Conservation (phyloP, 1,284 basidiomycete genomes). For the Sporisorium reilianum region DNA sequence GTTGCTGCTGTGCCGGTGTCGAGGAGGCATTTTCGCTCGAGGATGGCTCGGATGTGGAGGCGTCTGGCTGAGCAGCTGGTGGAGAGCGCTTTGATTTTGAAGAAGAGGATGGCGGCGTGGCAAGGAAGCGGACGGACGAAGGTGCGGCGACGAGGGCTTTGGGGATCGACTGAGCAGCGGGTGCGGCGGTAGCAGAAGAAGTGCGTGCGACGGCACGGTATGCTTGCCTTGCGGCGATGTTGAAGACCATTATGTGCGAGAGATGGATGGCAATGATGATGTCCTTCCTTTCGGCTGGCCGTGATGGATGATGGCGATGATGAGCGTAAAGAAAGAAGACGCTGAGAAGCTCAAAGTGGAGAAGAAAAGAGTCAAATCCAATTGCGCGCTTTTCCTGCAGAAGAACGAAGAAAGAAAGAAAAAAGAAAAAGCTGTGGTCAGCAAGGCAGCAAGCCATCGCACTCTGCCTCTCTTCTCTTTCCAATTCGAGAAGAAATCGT, state of each 20-base stretch:
- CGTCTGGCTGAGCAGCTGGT: background rate
- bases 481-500: too few species aligned
- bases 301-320: slow-evolving; percentile 2
- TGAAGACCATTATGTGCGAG: slow-evolving; percentile 24
- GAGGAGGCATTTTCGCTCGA: slow-evolving; percentile 3
- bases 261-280: background rate
- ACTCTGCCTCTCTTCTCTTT: background rate
- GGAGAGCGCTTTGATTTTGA: background rate
- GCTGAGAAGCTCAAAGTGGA: too few species aligned
- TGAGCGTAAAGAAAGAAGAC: slow-evolving; percentile 8
- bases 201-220: slow-evolving; percentile 22
- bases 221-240: slow-evolving; percentile 34
- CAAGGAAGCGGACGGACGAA: slow-evolving; percentile 30
- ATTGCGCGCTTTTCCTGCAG: background rate
- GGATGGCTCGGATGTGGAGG: slow-evolving; percentile 10
- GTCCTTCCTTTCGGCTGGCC: too few species aligned
- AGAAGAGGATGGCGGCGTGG: slow-evolving; percentile 27
- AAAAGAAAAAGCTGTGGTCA: background rate
- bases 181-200: slow-evolving; percentile 1
- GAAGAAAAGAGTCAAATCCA: background rate
- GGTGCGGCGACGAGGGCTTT: slow-evolving; percentile 4
- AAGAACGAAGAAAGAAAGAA: background rate
- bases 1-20: background rate
- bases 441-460: too few species aligned
- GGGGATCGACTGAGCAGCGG: slow-evolving; percentile 7